Evolutionary conservation across 2,329 filamentous ascomycete genomes (phyloP).

Genomic region (Penicillium janthinellum): DNA sequence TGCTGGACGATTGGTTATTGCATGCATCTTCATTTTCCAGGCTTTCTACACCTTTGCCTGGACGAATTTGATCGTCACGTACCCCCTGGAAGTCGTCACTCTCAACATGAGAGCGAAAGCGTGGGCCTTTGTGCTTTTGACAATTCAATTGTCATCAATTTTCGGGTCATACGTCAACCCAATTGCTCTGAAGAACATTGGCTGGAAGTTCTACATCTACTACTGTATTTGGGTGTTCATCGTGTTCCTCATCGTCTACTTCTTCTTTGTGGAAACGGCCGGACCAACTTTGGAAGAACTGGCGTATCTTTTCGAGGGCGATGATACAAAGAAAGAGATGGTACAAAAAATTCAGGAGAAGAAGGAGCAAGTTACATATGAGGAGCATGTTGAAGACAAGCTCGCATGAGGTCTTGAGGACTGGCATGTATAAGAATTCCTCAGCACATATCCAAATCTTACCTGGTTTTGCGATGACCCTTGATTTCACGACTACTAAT

Average conservation of each 20-base stretch:
- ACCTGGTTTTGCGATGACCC: no score
- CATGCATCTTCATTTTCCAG: constrained; percentile 49
- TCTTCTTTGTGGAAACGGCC: constrained; percentile 13
- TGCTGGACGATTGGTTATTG: constrained; percentile 40
- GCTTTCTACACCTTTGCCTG: constrained; percentile 48
- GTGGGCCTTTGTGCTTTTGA: constrained; percentile 46
- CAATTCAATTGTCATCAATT: constrained; percentile 32
- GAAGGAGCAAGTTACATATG: constrained; percentile 14
- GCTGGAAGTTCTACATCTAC: constrained; percentile 33
- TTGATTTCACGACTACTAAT: no score
- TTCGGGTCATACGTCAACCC: constrained; percentile 32
- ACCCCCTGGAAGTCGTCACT: constrained; percentile 48
- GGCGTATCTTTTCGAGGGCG: constrained; percentile 14
- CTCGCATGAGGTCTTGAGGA: not conserved
- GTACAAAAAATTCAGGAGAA: constrained; percentile 11
- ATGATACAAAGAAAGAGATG: constrained; percentile 11
- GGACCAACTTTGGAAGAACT: constrained; percentile 13
- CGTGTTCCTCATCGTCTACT: constrained; percentile 16
- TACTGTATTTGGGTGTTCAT: constrained; percentile 27
- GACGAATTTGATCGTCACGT: constrained; percentile 49
- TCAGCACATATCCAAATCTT: no score
- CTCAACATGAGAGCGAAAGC: constrained; percentile 49
- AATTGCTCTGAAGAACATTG: constrained; percentile 27
- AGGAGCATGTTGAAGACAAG: constrained; percentile 14
- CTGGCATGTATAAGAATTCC: not conserved